phyloP scores from a whole-genome alignment of 2,329 filamentous ascomycete species.

The Achaetomium macrosporum region DNA sequence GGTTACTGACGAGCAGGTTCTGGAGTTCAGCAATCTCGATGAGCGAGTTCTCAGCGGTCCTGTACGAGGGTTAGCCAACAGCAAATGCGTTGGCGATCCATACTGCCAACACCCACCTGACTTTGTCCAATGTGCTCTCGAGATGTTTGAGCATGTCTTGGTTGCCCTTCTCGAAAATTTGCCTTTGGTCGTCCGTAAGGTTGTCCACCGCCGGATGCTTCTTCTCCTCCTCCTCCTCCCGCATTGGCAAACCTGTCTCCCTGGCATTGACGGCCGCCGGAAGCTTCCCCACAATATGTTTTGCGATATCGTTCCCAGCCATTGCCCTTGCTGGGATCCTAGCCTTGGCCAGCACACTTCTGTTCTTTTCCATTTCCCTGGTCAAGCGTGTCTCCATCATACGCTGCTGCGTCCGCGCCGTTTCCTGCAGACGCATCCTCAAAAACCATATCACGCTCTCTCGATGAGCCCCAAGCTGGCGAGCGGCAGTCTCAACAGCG shows the following conservation, averaged over 20 bases:
- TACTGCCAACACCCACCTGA: conserved; percentile 61
- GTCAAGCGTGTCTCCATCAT: conserved; percentile 91
- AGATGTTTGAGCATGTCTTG: conserved; percentile 89
- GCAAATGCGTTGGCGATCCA: not conserved
- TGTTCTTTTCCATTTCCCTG: conserved; percentile 82
- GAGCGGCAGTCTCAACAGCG: conserved; percentile 63
- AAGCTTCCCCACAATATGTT: conserved; percentile 3
- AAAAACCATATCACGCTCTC: conserved; percentile 83
- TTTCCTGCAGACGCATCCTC: conserved; percentile 67
- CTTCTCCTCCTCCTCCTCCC: conserved; percentile 21
- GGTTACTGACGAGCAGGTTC: conserved; percentile 77
- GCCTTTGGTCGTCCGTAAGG: conserved; percentile 77
- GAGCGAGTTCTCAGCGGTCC: conserved; percentile 82
- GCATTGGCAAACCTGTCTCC: not conserved
- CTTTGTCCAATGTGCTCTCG: conserved; percentile 89
- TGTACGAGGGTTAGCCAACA: conserved; percentile 33
- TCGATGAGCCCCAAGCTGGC: conserved; percentile 62
- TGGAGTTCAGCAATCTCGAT: conserved; percentile 91
- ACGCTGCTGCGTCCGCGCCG: conserved; percentile 69
- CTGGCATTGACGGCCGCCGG: conserved; percentile 2
- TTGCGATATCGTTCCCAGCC: conserved; percentile 4
- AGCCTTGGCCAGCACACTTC: conserved; percentile 73
- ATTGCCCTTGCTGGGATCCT: conserved; percentile 30
- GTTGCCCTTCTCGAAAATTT: conserved; percentile 91
- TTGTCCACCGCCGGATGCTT: conserved; percentile 38